These are phyloP conservation scores for Penium margaritaceum DNA, from an alignment of 139 green algal species.

Conservation along the genomic window DNA sequence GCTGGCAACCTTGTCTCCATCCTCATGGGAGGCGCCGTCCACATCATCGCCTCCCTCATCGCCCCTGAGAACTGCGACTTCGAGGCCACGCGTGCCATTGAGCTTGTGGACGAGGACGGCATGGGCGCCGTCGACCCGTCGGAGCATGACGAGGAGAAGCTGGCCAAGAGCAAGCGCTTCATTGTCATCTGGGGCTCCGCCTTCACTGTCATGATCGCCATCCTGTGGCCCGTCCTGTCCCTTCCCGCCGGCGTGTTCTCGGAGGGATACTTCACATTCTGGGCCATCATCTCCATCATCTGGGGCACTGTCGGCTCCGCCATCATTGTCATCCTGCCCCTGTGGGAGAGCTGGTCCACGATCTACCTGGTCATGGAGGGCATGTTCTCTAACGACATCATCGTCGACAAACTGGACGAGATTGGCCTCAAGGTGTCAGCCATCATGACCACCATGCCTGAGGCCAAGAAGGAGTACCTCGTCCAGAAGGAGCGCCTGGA, in stretches of 20 bases:
- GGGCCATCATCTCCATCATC: constrained; percentile 59
- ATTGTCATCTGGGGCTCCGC: constrained; percentile 47
- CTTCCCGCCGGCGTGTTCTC: constrained; percentile 63
- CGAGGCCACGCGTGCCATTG: neutral
- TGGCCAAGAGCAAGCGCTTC: constrained; percentile 23
- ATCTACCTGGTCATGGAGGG: constrained; percentile 39
- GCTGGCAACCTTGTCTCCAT: constrained; percentile 43
- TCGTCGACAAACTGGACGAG: constrained; percentile 30
- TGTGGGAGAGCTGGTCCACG: constrained; percentile 52
- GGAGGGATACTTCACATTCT: constrained; percentile 67
- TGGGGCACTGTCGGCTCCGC: constrained; percentile 59
- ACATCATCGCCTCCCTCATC: neutral
- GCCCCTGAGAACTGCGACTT: neutral
- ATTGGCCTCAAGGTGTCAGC: constrained; percentile 33
- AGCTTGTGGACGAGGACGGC: neutral
- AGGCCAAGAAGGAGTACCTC: constrained; percentile 1
- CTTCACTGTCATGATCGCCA: constrained; percentile 58
- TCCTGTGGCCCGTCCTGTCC: constrained; percentile 63
- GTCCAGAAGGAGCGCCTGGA: constrained; percentile 17
- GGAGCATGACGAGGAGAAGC: constrained; percentile 20
- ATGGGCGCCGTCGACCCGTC: neutral
- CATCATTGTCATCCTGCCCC: constrained; percentile 59
- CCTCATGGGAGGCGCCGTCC: constrained; percentile 15
- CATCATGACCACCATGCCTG: constrained; percentile 3
- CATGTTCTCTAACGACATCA: constrained; percentile 43